A percentile compares a stretch with the other conserved stretches of the same genome.
Conservation (phyloP, 2,329 filamentous ascomycete genomes). For the Alternaria sp. region DNA sequence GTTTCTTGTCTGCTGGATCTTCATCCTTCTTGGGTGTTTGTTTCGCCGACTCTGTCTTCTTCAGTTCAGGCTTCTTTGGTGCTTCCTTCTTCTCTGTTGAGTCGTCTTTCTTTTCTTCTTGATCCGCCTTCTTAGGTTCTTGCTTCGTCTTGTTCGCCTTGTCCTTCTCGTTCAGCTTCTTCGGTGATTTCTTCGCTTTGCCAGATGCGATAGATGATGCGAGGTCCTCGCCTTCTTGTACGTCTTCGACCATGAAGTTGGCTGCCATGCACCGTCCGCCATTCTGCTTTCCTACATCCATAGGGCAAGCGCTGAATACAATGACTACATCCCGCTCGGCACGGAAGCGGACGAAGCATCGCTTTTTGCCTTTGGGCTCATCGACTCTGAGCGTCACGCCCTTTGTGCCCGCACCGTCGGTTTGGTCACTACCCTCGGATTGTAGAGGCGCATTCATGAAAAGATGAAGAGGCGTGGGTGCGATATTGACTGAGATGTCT, state of each 20-base stretch:
- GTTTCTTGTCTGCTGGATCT: conserved; percentile 7
- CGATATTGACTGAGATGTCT: conserved; percentile 59
- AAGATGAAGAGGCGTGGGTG: conserved; percentile 58
- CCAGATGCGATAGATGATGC: conserved; percentile 25
- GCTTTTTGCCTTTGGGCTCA: conserved; percentile 48
- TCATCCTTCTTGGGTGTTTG: conserved; percentile 17
- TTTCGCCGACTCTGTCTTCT: conserved; percentile 4
- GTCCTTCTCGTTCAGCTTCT: conserved; percentile 26
- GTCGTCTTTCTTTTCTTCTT: conserved; percentile 8
- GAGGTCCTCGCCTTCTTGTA: conserved; percentile 34
- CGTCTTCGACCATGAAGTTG: conserved; percentile 51
- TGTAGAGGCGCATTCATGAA: conserved; percentile 51
- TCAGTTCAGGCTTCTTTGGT: background rate
- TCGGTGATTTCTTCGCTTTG: conserved; percentile 29
- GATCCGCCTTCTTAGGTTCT: conserved; percentile 19
- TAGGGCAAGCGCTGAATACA: conserved; percentile 51
- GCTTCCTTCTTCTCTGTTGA: conserved; percentile 8
- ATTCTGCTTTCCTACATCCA: conserved; percentile 49
- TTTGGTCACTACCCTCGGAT: conserved; percentile 19
- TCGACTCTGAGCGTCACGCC: conserved; percentile 40
- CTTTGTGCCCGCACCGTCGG: conserved; percentile 38
- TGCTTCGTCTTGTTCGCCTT: conserved; percentile 22
- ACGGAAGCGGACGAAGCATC: conserved; percentile 45
- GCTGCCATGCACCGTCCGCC: conserved; percentile 51
- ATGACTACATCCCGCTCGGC: conserved; percentile 50